Evolutionary conservation across 2,329 filamentous ascomycete genomes (phyloP), one percentile per base, ranked within the genome.

Genomic region (Aulographum hederae): DNA sequence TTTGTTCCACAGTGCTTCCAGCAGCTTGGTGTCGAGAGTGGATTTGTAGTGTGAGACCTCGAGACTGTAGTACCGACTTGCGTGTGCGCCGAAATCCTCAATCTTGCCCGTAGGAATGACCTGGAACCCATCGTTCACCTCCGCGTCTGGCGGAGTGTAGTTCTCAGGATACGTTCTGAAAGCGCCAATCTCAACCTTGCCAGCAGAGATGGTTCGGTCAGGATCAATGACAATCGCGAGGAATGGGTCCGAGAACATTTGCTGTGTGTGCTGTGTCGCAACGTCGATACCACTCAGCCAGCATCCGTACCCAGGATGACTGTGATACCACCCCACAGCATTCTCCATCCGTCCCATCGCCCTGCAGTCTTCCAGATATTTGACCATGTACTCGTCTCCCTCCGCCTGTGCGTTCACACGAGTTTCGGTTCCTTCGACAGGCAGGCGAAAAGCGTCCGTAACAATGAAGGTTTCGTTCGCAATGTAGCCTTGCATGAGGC

Each of bases 211-310:
- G 12, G 89, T 98, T 41, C 86, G 78, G 50, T 98, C 82, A 0
- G 89, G 89, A 51, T 98, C 89, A 39, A 98, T 82, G 41, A 98
- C 89, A 32, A 98, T 80, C 21, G 89, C 89, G 32, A 93, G 70
- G 55, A 94, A 95, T 2, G 89, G 89, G 45, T 94, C 89, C 35
- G 75, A 72, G 54, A 75, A 86, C 40, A 66, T 61, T 57, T 98
- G 89, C 56, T 94, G 84, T 46, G 77, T 73, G 41, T 69, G 65
- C 53, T 98, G 78, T 3, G 89, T 98, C 33, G 67, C 67, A 32
- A 98, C 89, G 51, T 98, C 89, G 54, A 98, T 95, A 35, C 89
- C 89, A 23, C 77, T 85, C 17, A 98, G 67, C 89, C 89, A 98
- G 63, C 89, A 98, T 28, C 89, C 89, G 52, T 98, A 98, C 17